Evolutionary conservation across 1,139 yeast species (phyloP), one percentile per base, ranked within the genome.

Genomic region (Lodderomyces margitis): DNA sequence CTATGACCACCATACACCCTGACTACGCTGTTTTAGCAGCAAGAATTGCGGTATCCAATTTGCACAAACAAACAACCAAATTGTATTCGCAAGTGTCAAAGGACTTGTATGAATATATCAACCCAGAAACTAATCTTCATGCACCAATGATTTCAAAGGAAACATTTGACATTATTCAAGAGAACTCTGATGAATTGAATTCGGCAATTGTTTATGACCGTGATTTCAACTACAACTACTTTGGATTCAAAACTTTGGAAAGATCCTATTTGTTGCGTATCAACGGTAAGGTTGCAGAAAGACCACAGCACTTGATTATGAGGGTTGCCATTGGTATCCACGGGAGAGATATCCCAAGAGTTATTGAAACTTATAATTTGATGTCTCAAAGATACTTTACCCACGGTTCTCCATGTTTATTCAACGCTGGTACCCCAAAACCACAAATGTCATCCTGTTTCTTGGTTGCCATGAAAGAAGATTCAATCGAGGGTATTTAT

Each of bases 21-120:
- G 98, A 92, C 66, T 91, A 92, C 57, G 96, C 97, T 37, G 81
- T 81, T 35, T 76, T 92, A 53, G 98, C 97, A 40, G 98, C 98
- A 24, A 83, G 98, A 67, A 83, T 92, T 48, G 96, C 96, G 28
- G 86, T 91, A 39, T 83, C 95, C 36, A 87, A 88, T 64, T 75
- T 91, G 60, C 97, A 91, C 72, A 89, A 87, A 66, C 95, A 87
- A 69, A 91, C 98, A 44, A 86, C 91, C 54, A 87, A 88, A 66
- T 87, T 78, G 58, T 92, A 86, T 58, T 84, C 95, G 36, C 84
- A 81, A 55, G 96, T 89, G 45, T 70, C 87, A 44, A 74, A 76
- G 49, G 77, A 76, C 46, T 71, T 89, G 55, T 87, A 78, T 62
- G 74, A 72, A 46, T 86, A 86, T 58, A 66, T 80, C 52, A 84